A percentile compares a stretch with the other conserved stretches of the same genome.
Conservation (phyloP, 495 filamentous ascomycete species). For the Penicillium salamii region DNA sequence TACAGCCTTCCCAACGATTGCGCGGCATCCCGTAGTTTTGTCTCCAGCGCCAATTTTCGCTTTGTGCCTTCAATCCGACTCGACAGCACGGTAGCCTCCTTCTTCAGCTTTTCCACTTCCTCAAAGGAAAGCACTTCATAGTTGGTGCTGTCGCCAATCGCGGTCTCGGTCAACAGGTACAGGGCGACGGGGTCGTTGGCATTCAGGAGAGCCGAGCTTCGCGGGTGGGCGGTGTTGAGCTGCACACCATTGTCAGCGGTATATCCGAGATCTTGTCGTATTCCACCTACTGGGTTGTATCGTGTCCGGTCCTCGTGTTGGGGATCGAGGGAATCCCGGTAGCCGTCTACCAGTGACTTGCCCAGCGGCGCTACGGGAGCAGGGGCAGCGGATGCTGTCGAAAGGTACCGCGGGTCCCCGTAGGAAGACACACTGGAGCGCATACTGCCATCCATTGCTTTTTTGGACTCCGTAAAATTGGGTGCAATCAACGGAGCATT, state of each 20-base stretch:
- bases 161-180: conserved; percentile 91
- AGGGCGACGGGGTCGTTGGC: conserved; percentile 60
- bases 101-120: conserved; percentile 88
- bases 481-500: too few relatives aligned
- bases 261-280: background rate
- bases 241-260: conserved; percentile 20
- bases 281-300: conserved; percentile 40
- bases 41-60: conserved; percentile 84
- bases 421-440: conserved; percentile 48
- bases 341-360: conserved; percentile 46
- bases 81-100: conserved; percentile 65
- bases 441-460: conserved; percentile 44
- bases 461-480: background rate
- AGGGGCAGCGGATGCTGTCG: conserved; percentile 37
- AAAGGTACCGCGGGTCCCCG: conserved; percentile 46
- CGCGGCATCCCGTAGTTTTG: conserved; percentile 90
- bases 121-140: conserved; percentile 86
- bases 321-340: conserved; percentile 36
- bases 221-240: conserved; percentile 33
- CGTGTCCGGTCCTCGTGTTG: conserved; percentile 34
- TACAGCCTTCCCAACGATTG: conserved; percentile 78
- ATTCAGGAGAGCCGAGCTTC: conserved; percentile 44
- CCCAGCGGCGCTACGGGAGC: conserved; percentile 29
- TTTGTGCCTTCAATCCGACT: conserved; percentile 75
- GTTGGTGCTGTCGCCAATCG: conserved; percentile 77